A percentile compares a stretch with the other conserved stretches of the same genome.
These are phyloP conservation scores for Chrysochromulina tobinii DNA, from an alignment of 78 protist species.

Conservation along the genomic window DNA sequence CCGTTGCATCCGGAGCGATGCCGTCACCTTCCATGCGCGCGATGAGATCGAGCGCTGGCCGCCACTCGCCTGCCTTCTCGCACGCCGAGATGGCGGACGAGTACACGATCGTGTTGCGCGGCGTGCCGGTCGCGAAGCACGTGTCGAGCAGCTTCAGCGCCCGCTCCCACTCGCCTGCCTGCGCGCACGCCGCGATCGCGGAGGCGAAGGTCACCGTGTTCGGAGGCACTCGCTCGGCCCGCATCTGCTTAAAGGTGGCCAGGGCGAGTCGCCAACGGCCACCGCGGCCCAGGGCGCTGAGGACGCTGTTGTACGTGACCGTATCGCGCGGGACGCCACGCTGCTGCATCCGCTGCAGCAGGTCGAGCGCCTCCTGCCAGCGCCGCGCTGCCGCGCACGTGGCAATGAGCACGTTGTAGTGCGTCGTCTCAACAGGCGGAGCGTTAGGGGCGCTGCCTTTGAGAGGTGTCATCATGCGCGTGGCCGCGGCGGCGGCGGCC, in stretches of 20 bases:
- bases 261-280: not conserved
- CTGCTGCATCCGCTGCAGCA: not conserved
- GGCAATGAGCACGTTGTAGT: not conserved
- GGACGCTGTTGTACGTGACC: not conserved
- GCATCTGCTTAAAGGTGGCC: not conserved
- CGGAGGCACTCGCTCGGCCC: not conserved
- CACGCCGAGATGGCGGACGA: not conserved
- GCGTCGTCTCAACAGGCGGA: too few relatives aligned
- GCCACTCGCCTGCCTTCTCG: not conserved
- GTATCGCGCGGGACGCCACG: not conserved
- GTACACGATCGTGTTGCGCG: not conserved
- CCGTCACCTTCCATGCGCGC: not conserved
- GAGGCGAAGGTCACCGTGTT: not conserved
- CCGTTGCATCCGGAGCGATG: not conserved
- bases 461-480: too few relatives aligned
- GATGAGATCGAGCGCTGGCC: not conserved
- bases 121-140: not conserved
- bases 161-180: not conserved
- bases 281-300: not conserved
- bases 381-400: not conserved
- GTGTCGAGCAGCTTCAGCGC: not conserved
- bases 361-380: not conserved
- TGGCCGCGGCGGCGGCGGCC: too few relatives aligned
- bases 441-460: too few relatives aligned
- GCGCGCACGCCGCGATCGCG: not conserved